Conservation (phyloP, 2,329 filamentous ascomycete species). For the Penicillium sp. region DNA sequence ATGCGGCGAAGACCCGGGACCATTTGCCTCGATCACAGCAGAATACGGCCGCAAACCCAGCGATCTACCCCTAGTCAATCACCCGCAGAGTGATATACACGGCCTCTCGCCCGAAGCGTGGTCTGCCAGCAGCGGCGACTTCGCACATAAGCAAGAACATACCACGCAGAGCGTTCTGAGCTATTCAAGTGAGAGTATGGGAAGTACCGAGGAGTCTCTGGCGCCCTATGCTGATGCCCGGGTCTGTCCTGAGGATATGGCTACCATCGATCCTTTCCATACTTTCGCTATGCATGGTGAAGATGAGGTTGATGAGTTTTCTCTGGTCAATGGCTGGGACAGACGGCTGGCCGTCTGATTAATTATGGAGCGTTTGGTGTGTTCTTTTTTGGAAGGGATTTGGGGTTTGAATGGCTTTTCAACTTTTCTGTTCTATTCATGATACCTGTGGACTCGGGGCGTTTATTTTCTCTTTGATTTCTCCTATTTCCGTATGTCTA, state of each 20-base stretch:
- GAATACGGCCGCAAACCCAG: slow-evolving; percentile 32
- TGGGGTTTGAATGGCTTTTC: neutral
- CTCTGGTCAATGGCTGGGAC: slow-evolving; percentile 33
- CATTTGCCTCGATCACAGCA: slow-evolving; percentile 35
- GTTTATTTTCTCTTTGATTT: neutral
- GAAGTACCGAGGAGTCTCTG: slow-evolving; percentile 50
- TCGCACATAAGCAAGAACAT: slow-evolving; percentile 27
- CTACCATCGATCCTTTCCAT: slow-evolving; percentile 35
- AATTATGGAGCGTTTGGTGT: neutral
- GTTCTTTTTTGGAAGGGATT: neutral
- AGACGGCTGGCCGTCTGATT: slow-evolving; percentile 34
- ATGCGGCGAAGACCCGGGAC: slow-evolving; percentile 36
- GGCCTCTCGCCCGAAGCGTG: slow-evolving; percentile 40
- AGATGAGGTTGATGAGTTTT: slow-evolving; percentile 32
- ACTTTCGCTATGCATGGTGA: slow-evolving; percentile 39
- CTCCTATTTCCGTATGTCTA: neutral
- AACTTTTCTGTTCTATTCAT: neutral
- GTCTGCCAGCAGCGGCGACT: slow-evolving; percentile 42
- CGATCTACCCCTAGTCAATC: slow-evolving; percentile 16
- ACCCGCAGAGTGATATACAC: slow-evolving; percentile 30
- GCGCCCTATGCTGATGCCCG: slow-evolving; percentile 22
- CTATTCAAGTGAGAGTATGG: slow-evolving; percentile 60
- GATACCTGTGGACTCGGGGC: slow-evolving; percentile 5
- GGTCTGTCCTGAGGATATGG: slow-evolving; percentile 30
- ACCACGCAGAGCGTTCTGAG: slow-evolving; percentile 56